phyloP scores from a whole-genome alignment of 805 yeast genomes.

The Wilhelminamyces savonicus region DNA sequence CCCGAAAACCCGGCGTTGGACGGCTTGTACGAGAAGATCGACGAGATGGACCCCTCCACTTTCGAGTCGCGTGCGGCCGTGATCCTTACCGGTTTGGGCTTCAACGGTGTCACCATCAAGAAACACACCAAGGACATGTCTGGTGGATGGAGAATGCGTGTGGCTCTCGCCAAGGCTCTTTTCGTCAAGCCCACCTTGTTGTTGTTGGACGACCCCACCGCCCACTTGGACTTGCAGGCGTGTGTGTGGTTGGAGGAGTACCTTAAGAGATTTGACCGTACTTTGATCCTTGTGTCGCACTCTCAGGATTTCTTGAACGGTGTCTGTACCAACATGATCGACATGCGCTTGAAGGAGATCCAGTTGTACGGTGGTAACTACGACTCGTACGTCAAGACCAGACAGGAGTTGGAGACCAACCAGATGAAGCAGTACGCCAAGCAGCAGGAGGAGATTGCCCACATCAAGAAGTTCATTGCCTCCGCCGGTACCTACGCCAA shows the following conservation, averaged over 20 bases:
- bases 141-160: conserved; percentile 99
- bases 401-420: conserved; percentile 88
- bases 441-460: conserved; percentile 98
- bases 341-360: conserved; percentile 82
- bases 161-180: conserved; percentile 94
- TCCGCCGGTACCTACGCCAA: conserved; percentile 99
- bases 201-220: conserved; percentile 97
- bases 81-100: conserved; percentile 95
- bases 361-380: conserved; percentile 93
- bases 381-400: conserved; percentile 93
- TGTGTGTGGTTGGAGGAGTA: conserved; percentile 99
- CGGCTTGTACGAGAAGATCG: conserved; percentile 90
- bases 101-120: conserved; percentile 76
- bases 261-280: conserved; percentile 89
- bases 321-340: conserved; percentile 96
- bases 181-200: conserved; percentile 96
- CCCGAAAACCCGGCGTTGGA: conserved; percentile 88
- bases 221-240: conserved; percentile 98
- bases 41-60: conserved; percentile 91
- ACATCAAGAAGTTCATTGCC: conserved; percentile 97
- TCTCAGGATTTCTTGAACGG: conserved; percentile 99
- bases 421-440: conserved; percentile 96
- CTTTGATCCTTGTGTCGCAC: conserved; percentile 90
- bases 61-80: conserved; percentile 96
- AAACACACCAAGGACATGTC: conserved; percentile 98